A percentile compares a stretch with the other conserved stretches of the same genome.
Conservation (phyloP, 139 green algal species). For the Trebouxia sp. region DNA sequence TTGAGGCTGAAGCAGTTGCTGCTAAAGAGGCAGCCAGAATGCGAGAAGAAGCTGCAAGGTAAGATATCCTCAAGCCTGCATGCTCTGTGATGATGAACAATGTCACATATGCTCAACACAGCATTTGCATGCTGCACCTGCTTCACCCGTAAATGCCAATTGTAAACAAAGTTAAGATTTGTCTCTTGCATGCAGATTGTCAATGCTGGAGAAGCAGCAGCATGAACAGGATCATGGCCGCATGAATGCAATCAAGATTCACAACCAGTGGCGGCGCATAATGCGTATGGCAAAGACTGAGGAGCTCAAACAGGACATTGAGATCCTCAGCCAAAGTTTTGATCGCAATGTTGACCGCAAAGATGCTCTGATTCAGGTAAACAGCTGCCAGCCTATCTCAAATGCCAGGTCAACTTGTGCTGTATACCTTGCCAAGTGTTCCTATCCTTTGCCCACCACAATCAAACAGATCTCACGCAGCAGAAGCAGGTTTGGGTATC, state of each 20-base stretch:
- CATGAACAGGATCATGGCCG: conserved; percentile 63
- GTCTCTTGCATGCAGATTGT: too few relatives aligned
- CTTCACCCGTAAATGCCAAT: too few relatives aligned
- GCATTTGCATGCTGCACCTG: too few relatives aligned
- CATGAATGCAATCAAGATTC: conserved; percentile 82
- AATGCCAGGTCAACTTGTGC: too few relatives aligned
- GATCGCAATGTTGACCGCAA: conserved; percentile 81
- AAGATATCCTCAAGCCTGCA: too few relatives aligned
- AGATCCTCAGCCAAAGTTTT: conserved; percentile 81
- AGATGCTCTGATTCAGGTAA: conserved; percentile 83
- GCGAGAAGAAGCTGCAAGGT: conserved; percentile 47
- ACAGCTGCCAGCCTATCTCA: background rate
- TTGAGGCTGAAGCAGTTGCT: conserved; percentile 67
- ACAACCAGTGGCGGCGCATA: conserved; percentile 88
- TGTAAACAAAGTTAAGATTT: too few relatives aligned
- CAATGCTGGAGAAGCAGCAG: background rate
- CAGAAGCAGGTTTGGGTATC: too few relatives aligned
- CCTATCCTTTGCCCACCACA: too few relatives aligned
- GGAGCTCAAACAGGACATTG: conserved; percentile 77
- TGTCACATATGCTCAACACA: background rate
- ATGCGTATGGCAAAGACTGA: conserved; percentile 87
- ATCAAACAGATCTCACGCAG: too few relatives aligned
- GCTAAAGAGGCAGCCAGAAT: conserved; percentile 48
- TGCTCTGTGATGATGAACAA: too few relatives aligned
- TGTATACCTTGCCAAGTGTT: too few relatives aligned